Evolutionary conservation across 768 basidiomycete genomes (phyloP), one percentile per base, ranked within the genome.

Genomic region (Neoboletus magnificus): DNA sequence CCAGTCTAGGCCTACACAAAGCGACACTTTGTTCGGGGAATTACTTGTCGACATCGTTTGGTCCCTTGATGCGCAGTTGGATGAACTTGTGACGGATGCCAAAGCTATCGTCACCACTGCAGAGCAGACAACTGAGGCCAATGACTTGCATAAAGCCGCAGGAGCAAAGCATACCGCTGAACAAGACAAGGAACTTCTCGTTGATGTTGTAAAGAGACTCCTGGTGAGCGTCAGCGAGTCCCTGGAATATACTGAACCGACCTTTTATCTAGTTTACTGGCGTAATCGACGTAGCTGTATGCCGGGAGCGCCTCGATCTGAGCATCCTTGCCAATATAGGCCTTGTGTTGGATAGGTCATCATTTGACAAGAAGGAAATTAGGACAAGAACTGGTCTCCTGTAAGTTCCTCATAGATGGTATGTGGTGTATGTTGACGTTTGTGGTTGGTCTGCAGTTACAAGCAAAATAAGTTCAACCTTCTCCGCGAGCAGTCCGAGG

Each of bases 391-490:
- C 91, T 3, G 86, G 84, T 16, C 75, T 92, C 48, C 91, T 91
- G 91, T 92, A 70, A 72, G 91, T 81, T 10, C 22, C 11, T 23
- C 32, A 22, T 20, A 18, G 37, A 5, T 0, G 25, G 13, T 39
- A 11, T 44, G 9, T 25, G 56, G 15, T 32, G 23, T 50, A 13
- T 5, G 20, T 44, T 59, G 36, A 60, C 35, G 2, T 52, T 53
- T 35, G 22, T 40, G n/a, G 8, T 54, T 39, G 43, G 29, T 49
- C 42, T 50, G n/a, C 66, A 95, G 92, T 69, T 96, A 94, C 77
- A 94, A 93, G 71, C 96, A 99, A 72, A 93, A 93, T 75, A 99
- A 98, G 73, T 96, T 95, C 78, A 99, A 98, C 68, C 82, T 99
- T 37, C 82, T 98, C 16, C 88, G 97, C 36, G 97, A 99, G 74